These are phyloP conservation scores for Noccaea bulbosa DNA, from an alignment of 345 rosid genomes.

Conservation along the genomic window DNA sequence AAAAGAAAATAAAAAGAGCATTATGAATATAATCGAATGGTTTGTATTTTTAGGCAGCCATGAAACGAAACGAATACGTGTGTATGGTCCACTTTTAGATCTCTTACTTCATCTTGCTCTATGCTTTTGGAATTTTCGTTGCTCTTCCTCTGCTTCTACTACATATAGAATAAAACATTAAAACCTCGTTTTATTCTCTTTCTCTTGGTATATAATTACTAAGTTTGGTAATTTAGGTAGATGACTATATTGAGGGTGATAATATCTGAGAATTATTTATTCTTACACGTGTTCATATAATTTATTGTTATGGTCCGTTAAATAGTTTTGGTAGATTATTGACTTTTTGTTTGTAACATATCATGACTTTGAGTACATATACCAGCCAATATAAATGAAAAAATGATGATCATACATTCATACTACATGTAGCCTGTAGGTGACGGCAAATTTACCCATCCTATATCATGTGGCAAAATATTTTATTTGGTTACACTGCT, in stretches of 20 bases:
- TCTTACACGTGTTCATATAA: too few relatives aligned
- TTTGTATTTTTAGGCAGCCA: slow-evolving; percentile 2
- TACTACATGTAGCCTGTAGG: neutral
- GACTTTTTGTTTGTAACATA: too few relatives aligned
- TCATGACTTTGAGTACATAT: too few relatives aligned
- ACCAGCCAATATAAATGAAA: too few relatives aligned
- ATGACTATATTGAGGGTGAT: neutral
- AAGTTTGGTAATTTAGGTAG: slow-evolving; percentile 1
- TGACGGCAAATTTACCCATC: too few relatives aligned
- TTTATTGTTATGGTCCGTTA: too few relatives aligned
- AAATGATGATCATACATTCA: too few relatives aligned
- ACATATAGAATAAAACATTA: slow-evolving; percentile 8
- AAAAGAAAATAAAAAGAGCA: too few relatives aligned
- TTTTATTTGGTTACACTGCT: neutral
- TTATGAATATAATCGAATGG: neutral
- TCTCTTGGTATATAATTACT: slow-evolving; percentile 19
- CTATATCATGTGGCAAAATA: neutral
- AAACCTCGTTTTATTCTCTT: slow-evolving; percentile 4
- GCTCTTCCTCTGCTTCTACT: neutral
- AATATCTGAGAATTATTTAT: neutral
- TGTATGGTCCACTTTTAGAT: slow-evolving; percentile 35
- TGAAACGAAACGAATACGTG: slow-evolving; percentile 30
- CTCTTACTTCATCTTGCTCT: slow-evolving; percentile 28
- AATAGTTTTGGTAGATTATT: too few relatives aligned
- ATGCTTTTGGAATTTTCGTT: slow-evolving; percentile 30